Conservation (phyloP, 495 filamentous ascomycete species). For the Penicillium macrosclerotiorum region DNA sequence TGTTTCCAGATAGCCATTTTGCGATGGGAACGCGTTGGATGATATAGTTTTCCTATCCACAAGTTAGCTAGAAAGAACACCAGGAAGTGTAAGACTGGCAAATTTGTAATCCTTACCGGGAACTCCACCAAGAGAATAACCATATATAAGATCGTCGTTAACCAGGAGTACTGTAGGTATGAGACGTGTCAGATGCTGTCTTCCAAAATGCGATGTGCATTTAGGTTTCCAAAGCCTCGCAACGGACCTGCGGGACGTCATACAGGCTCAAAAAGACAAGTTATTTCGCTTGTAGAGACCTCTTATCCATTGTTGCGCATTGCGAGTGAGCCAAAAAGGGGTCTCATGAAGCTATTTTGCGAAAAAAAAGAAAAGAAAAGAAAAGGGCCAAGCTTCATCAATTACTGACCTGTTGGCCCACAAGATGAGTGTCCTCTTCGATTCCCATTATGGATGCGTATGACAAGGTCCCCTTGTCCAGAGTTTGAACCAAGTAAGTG, state of each 20-base stretch:
- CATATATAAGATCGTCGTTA: slow-evolving; percentile 51
- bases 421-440: slow-evolving; percentile 48
- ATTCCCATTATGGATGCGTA: slow-evolving; percentile 71
- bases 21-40: slow-evolving; percentile 57
- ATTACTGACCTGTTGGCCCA: slow-evolving; percentile 47
- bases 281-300: too few relatives aligned
- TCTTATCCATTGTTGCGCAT: too few relatives aligned
- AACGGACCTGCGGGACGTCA: too few relatives aligned
- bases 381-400: too few relatives aligned
- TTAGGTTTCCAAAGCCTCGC: too few relatives aligned
- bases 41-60: slow-evolving; percentile 38
- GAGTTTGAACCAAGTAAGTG: slow-evolving; percentile 64
- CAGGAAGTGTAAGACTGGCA: too few relatives aligned
- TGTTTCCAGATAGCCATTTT: slow-evolving; percentile 58
- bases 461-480: slow-evolving; percentile 66
- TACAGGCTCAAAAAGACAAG: too few relatives aligned
- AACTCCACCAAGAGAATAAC: slow-evolving; percentile 53
- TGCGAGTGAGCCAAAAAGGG: too few relatives aligned
- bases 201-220: neutral
- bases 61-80: neutral
- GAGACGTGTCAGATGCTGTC: too few relatives aligned
- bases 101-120: too few relatives aligned
- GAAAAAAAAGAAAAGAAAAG: too few relatives aligned
- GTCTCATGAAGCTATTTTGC: too few relatives aligned
- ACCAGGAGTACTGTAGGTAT: slow-evolving; percentile 44